Conservation (phyloP, 179 eudicot genomes). For the Silene coronaria region DNA sequence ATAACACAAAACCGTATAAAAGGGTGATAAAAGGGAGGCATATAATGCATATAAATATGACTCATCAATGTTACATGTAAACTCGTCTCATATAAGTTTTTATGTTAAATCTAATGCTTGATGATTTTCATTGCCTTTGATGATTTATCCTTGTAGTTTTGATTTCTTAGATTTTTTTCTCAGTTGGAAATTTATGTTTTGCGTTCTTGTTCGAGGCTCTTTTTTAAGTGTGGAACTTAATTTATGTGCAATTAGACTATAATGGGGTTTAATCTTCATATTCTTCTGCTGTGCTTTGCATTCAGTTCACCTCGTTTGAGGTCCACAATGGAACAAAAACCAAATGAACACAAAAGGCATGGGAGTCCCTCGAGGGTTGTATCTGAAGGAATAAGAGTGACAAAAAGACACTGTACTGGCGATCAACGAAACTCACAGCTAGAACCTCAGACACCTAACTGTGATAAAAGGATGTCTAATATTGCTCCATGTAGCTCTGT, state of each 20-base stretch:
- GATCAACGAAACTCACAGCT: constrained; percentile 25
- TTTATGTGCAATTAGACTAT: constrained; percentile 2
- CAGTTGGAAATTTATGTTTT: not conserved
- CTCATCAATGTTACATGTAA: not conserved
- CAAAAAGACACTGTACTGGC: constrained; percentile 46
- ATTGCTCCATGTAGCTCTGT: constrained; percentile 19
- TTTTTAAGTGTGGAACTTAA: not conserved
- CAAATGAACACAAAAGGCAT: constrained; percentile 46
- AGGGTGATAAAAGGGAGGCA: too few species aligned
- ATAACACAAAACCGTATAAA: too few species aligned
- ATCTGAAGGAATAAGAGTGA: constrained; percentile 44
- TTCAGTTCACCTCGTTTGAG: constrained; percentile 42
- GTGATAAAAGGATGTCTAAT: constrained; percentile 22
- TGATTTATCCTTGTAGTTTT: not conserved
- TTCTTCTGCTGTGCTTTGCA: not conserved
- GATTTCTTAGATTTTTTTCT: not conserved
- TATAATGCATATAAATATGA: too few species aligned
- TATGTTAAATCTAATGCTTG: not conserved
- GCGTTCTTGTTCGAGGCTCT: not conserved
- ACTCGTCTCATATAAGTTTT: not conserved
- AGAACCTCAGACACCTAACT: constrained; percentile 27
- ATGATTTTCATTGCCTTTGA: not conserved
- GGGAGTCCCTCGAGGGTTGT: constrained; percentile 45
- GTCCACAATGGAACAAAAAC: constrained; percentile 31
- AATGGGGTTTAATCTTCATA: not conserved